Percentiles rank a stretch among this genome's conserved stretches.
Conservation (phyloP, 1,284 basidiomycete species). For the Marasmius tenuissimus region DNA sequence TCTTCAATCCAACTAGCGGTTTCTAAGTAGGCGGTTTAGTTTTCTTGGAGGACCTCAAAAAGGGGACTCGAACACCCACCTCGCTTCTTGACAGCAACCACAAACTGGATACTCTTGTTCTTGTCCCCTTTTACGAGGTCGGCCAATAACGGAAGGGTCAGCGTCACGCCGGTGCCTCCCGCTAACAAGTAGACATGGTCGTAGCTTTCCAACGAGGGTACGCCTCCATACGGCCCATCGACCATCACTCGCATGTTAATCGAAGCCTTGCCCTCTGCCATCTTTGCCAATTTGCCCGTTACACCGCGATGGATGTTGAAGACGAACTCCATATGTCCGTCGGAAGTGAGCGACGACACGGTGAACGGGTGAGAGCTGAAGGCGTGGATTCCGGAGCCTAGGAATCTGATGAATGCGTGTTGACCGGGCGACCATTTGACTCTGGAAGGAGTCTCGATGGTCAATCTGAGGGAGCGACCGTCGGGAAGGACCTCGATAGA, state of each 20-base stretch:
- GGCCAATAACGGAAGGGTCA: constrained; percentile 27
- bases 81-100: constrained; percentile 22
- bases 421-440: constrained; percentile 39
- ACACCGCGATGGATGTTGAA: constrained; percentile 29
- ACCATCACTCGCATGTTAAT: constrained; percentile 28
- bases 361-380: constrained; percentile 42
- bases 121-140: constrained; percentile 12
- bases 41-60: background rate
- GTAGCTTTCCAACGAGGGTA: constrained; percentile 27
- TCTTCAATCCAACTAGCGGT: constrained; percentile 23
- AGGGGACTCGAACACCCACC: constrained; percentile 15
- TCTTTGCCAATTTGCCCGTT: constrained; percentile 24
- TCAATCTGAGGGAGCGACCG: constrained; percentile 28
- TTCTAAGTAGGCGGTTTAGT: constrained; percentile 11
- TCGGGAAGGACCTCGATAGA: constrained; percentile 30
- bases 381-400: constrained; percentile 22
- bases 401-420: constrained; percentile 42
- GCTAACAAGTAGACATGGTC: constrained; percentile 35
- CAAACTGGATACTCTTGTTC: constrained; percentile 20
- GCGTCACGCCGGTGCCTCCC: constrained; percentile 37
- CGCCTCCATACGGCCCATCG: constrained; percentile 41
- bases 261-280: constrained; percentile 15
- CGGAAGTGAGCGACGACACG: constrained; percentile 28
- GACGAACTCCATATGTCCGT: constrained; percentile 24
- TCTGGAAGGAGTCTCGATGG: constrained; percentile 23